phyloP scores from a whole-genome alignment of 441 rosid species.

The Pelargonium australe region DNA sequence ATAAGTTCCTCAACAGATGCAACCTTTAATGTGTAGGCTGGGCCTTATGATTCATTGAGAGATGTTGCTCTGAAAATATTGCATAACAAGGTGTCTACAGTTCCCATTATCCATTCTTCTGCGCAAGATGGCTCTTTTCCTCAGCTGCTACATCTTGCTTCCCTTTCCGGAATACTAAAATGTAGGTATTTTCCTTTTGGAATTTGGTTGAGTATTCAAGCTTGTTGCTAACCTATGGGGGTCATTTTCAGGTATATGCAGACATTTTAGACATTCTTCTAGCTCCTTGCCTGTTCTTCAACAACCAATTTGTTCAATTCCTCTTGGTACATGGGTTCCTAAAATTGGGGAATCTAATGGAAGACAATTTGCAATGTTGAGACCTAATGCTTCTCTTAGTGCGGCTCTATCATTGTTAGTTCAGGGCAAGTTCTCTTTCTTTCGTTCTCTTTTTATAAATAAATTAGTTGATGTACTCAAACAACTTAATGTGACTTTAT shows the following conservation, averaged over 20 bases:
- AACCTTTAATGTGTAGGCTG: slow-evolving; percentile 33
- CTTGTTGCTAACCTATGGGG: slow-evolving; percentile 22
- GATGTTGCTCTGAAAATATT: slow-evolving; percentile 48
- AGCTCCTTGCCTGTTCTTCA: slow-evolving; percentile 50
- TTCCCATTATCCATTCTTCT: slow-evolving; percentile 48
- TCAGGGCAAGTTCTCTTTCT: slow-evolving; percentile 37
- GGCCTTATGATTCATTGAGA: slow-evolving; percentile 52
- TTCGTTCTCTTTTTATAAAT: no score
- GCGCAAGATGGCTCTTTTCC: slow-evolving; percentile 52
- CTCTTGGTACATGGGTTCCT: slow-evolving; percentile 56
- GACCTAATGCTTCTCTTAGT: slow-evolving; percentile 50
- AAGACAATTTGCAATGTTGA: slow-evolving; percentile 49
- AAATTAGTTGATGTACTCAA: not conserved
- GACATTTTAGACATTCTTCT: slow-evolving; percentile 53
- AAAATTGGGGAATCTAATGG: slow-evolving; percentile 51
- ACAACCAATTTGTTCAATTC: slow-evolving; percentile 42
- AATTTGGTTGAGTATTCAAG: not conserved
- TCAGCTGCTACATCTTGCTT: slow-evolving; percentile 56
- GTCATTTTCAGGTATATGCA: slow-evolving; percentile 47
- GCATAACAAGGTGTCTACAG: slow-evolving; percentile 43
- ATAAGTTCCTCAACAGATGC: not conserved
- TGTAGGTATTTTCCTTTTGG: slow-evolving; percentile 36
- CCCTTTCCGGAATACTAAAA: slow-evolving; percentile 56
- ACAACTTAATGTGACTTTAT: no score
- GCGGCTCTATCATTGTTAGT: slow-evolving; percentile 49